Conservation (phyloP, 192 early-diverging fungal species). For the Backusella macrospora region DNA sequence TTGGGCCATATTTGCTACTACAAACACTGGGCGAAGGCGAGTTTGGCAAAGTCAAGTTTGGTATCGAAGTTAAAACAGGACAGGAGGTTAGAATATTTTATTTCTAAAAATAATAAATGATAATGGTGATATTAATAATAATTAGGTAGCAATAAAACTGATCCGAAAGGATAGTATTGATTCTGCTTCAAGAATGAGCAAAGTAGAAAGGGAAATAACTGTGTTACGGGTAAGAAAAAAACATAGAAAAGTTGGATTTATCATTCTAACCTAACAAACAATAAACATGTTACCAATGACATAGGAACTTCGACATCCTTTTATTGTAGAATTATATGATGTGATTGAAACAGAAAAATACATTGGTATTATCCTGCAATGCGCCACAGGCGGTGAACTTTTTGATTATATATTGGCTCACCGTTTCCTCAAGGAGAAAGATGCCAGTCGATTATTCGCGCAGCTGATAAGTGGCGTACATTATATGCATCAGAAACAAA, state of each 20-base stretch:
- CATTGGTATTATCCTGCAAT: slow-evolving; percentile 97
- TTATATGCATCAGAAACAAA: slow-evolving; percentile 91
- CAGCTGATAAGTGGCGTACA: slow-evolving; percentile 91
- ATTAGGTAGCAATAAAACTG: slow-evolving; percentile 91
- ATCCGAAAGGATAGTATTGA: slow-evolving; percentile 93
- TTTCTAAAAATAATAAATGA: neutral
- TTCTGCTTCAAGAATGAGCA: slow-evolving; percentile 77
- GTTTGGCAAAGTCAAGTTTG: slow-evolving; percentile 97
- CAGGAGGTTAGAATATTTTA: slow-evolving; percentile 55
- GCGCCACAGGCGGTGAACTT: slow-evolving; percentile 94
- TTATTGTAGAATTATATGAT: slow-evolving; percentile 92
- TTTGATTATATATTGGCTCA: slow-evolving; percentile 98
- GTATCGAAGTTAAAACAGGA: slow-evolving; percentile 75
- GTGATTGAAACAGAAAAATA: slow-evolving; percentile 96
- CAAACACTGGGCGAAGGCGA: slow-evolving; percentile 98
- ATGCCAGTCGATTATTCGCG: slow-evolving; percentile 90
- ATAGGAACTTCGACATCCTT: slow-evolving; percentile 85
- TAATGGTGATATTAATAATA: neutral
- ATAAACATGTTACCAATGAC: slow-evolving; percentile 46
- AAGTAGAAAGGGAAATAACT: slow-evolving; percentile 94
- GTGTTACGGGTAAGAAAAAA: slow-evolving; percentile 77
- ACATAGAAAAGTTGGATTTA: slow-evolving; percentile 3
- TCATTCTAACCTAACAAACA: slow-evolving; percentile 11
- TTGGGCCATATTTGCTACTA: slow-evolving; percentile 91
- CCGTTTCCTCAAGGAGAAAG: slow-evolving; percentile 88